Base-by-base conservation (phyloP, 164 flowering plant genomes). In the Annona cherimola region DNA sequence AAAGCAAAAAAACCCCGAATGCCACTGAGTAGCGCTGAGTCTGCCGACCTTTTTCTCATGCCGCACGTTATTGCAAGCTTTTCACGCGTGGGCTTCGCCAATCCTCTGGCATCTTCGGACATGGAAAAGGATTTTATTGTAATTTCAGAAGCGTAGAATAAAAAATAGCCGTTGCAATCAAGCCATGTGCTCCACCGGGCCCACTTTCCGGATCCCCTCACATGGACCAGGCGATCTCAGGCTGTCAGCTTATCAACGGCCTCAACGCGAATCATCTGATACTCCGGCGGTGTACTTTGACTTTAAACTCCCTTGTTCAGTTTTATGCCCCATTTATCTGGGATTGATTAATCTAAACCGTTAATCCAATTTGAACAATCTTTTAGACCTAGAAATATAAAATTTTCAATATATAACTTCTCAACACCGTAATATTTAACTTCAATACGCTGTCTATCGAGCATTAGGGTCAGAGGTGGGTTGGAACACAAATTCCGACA, bases 171-270 rank as follows among this genome's bases (percentile, higher is more conserved):
- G 60, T 72, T 57, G 71, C 55, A 12, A n/a, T n/a, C n/a, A n/a
- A n/a, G n/a, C 71, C 71, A 57, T 57, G 46, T 69, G 72, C 46
- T 18, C 16, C 8, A 16, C 3, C 39, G 45, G 5, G 18, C 64
- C 64, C 40, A 14, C 20, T 26, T 69, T 12, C 2, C 45, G 12
- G 44, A 39, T 26, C 45, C 18, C 11, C 8, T 63, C 74, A 71
- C 74, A 67, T 26, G 16, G 8, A 43, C 11, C 42, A 35, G 8
- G 9, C 60, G 35, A n/a, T 63, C 26, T 18, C 41, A 67, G 46
- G 61, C 70, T 46, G 73, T 77, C 66, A 65, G 66, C 60, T 69
- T 77, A 54, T 61, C 69, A 77, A 77, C 79, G 79, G 75, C 69
- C 79, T 4, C 14, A 63, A 18, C 0, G 26, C 7, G 63, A 18